phyloP scores from a whole-genome alignment of 176 grass and related monocot genomes.

The Phoenix dactylifera region DNA sequence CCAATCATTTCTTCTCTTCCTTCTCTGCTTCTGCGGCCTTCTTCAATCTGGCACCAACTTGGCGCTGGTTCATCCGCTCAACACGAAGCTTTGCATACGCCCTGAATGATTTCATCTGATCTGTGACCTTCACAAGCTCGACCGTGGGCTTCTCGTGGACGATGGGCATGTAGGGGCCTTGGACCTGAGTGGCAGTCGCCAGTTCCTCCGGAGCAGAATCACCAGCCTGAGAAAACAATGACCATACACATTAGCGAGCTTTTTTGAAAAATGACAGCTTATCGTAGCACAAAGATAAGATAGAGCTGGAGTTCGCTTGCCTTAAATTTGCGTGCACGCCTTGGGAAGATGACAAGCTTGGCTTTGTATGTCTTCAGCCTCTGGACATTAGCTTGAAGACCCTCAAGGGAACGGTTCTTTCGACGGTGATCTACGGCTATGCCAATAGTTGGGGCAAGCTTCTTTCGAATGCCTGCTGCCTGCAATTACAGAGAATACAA shows the following conservation, averaged over 20 bases:
- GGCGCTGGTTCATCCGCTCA: constrained; percentile 70
- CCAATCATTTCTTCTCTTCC: constrained; percentile 69
- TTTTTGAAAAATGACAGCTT: too few relatives aligned
- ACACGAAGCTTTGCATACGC: constrained; percentile 74
- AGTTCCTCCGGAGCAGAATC: constrained; percentile 81
- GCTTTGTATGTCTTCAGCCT: constrained; percentile 85
- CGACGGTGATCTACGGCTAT: constrained; percentile 74
- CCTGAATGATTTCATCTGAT: constrained; percentile 78
- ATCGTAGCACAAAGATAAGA: too few relatives aligned
- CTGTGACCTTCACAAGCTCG: constrained; percentile 71
- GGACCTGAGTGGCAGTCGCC: constrained; percentile 71
- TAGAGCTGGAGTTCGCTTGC: not conserved
- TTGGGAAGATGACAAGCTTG: constrained; percentile 85
- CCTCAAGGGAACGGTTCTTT: constrained; percentile 72
- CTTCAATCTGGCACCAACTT: constrained; percentile 49
- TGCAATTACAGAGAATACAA: constrained; percentile 1
- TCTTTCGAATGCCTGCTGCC: constrained; percentile 70
- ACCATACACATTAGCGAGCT: too few relatives aligned
- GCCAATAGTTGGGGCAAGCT: constrained; percentile 68
- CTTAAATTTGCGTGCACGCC: constrained; percentile 63
- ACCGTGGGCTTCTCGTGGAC: constrained; percentile 48
- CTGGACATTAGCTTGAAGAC: constrained; percentile 59
- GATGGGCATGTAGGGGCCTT: constrained; percentile 71
- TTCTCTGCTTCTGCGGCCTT: constrained; percentile 68
- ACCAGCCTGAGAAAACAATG: constrained; percentile 43